Base-by-base conservation (phyloP, 495 filamentous ascomycete genomes). In the Penicillium arizonense region DNA sequence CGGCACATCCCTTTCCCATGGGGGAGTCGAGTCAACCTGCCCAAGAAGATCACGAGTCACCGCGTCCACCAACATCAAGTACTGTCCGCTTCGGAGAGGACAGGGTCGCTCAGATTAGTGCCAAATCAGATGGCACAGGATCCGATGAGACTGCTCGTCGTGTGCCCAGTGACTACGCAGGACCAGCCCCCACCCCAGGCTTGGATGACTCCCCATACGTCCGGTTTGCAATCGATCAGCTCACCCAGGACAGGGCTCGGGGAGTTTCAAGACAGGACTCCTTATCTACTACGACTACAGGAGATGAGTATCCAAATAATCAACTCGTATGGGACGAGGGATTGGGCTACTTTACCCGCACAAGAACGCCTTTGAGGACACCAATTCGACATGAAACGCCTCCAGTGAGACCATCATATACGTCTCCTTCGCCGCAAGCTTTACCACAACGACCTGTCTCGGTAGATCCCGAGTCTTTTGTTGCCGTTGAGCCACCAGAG, bases 161-260 rank as follows among this genome's bases (percentile, higher is more conserved):
- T 52, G 54, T 56, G 1, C 58, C 65, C 24, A 69, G 69, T 47
- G 70, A 75, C 34, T 71, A 70, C 50, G 62, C 63, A 5, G 67
- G 72, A 6, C 61, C 64, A 7, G 73, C 78, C 26, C 75, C 82
- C 2, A 87, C 87, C 1, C 87, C 87, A 1, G 83, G 78, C 11
- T 61, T 81, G 39, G 86, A 89, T 55, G 82, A 87, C 63, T 84
- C 81, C 28, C 85, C 85, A 12, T 88, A 85, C 59, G 84, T 90
- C 41, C 83, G 79, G 28, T 89, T 87, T 63, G 87, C 87, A 33
- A 84, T 90, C 43, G 84, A 87, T 45, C 86, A 89, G 60, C 74
- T 90, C 46, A 89, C 87, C 6, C 69, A 88, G 56, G 84, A 87
- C 48, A 79, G 84, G 42, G 71, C 79, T 5, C 45, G 56, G 13